Evolutionary conservation across 2,329 filamentous ascomycete genomes (phyloP), one percentile per base, ranked within the genome.

Genomic region (Stylonectria norvegica): DNA sequence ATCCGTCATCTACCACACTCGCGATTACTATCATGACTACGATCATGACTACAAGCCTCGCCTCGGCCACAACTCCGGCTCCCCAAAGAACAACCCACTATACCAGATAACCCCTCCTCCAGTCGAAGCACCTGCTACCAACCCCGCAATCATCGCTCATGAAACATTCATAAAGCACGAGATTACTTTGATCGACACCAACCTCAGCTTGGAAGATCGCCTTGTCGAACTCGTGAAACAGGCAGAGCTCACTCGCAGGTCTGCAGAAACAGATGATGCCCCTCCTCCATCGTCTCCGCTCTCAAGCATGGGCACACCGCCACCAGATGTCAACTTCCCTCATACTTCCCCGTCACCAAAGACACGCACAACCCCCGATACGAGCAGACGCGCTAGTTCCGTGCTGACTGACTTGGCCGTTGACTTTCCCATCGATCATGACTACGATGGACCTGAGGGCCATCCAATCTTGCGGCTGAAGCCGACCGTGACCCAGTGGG

Each of bases 401-500:
- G 38, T 43, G 12, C 40, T 59, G 28, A 60, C 53, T 34, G 55
- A 60, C 15, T 28, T 44, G 10, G 37, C 47, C 16, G 43, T 38
- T 28, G 34, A 50, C 16, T 40, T 40, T 20, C 45, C 42, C 25
- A 59, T 65, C 18, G 52, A 62, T 5, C 56, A 56, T 38, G 60
- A 62, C 10, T 63, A 60, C 38, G 61, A 66, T 28, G 55, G 55
- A 5, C 51, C 53, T 11, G 44, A 56, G 12, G 61, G 52, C 29
- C 53, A 62, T 33, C 49, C 51, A 19, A 36, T 67, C 15, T 43
- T 67, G 29, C 60, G 61, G 22, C 54, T 67, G 38, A 62, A 57
- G 32, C 64, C 64, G 7, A 64, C 61, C 1, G 34, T 44, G 5
- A 44, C 55, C 17, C 64, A 67, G 44, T 67, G 64, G 64, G 44